Evolutionary conservation across 2,329 filamentous ascomycete species (phyloP).

Genomic region (Pestalotiopsis sp.): DNA sequence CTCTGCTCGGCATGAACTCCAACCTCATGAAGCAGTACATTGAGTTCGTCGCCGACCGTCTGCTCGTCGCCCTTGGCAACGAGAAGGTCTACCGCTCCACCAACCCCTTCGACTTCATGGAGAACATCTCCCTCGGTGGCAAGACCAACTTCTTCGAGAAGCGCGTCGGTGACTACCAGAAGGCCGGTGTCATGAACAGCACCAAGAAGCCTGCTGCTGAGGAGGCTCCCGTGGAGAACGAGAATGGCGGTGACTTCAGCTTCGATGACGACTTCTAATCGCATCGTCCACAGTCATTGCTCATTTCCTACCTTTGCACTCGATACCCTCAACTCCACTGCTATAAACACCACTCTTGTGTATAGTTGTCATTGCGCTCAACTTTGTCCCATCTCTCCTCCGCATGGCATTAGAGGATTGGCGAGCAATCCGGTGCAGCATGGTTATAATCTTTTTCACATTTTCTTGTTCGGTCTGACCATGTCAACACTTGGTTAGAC

Average conservation of each 20-base stretch:
- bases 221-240: slow-evolving; percentile 52
- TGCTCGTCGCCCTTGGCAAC: slow-evolving; percentile 91
- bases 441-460: slow-evolving; percentile 6
- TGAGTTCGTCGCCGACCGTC: slow-evolving; percentile 96
- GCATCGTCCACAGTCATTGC: slow-evolving; percentile 18
- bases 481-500: slow-evolving; percentile 2
- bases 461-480: background rate
- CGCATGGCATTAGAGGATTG: slow-evolving; percentile 14
- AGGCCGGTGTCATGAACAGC: slow-evolving; percentile 97
- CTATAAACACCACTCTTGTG: slow-evolving; percentile 16
- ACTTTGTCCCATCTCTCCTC: slow-evolving; percentile 15
- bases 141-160: slow-evolving; percentile 99
- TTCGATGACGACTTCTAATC: slow-evolving; percentile 97
- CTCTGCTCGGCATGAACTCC: slow-evolving; percentile 95
- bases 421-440: slow-evolving; percentile 13
- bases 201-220: slow-evolving; percentile 67
- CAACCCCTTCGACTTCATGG: slow-evolving; percentile 99
- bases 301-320: slow-evolving; percentile 20
- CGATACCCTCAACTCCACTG: slow-evolving; percentile 30
- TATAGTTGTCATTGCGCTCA: slow-evolving; percentile 18
- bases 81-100: slow-evolving; percentile 88
- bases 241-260: slow-evolving; percentile 77
- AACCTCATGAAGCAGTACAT: slow-evolving; percentile 99
- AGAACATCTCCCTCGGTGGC: slow-evolving; percentile 97
- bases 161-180: slow-evolving; percentile 99